Evolutionary conservation across 129 eudicot species (phyloP), one percentile per base, ranked within the genome.

Genomic region (sunflower (Helianthus annuus)): DNA sequence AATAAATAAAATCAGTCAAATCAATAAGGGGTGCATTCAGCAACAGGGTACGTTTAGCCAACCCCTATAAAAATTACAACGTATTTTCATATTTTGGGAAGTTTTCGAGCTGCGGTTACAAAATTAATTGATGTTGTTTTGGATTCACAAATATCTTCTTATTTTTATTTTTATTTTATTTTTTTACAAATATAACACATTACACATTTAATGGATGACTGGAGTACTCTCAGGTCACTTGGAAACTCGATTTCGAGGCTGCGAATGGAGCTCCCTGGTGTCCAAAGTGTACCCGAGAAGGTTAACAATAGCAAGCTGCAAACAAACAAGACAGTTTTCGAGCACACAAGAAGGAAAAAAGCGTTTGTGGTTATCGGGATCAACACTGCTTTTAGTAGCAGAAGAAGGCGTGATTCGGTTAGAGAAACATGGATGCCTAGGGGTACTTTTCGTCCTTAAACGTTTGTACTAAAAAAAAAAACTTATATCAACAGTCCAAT

Each of bases 391-490:
- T 88, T 88, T 74, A 88, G 96, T 69, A 85, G 96, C 72, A 83
- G 91, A 68, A 85, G 84, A 78, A 76, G 91, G 73, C 91, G 96
- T 17, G 96, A 85, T 79, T 85, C 96, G 0, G 68, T 89, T 66
- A 81, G 96, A 74, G 85, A 89, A 66, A 89, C 91, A 54, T 89
- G 89, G 93, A 82, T 87, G 93, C 92, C 92, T 54, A 66, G 76
- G 78, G 92, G 89, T 86, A 48, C 39, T 4, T 64, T 29, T 59
- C 11, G 19, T 32, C 51, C 19, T 60, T 72, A 48, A 48, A 17
- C 36, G 59, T 24, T 60, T 44, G 60, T 17, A 57, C 10, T 2
- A 7, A 8, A 57, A 22, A 15, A 56, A 55, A 38, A 70, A 71
- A 24, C 0, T 40, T 56, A 40, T 39, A 64, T 22, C 61, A 48